Conservation (phyloP, 2,329 filamentous ascomycete genomes). For the Apiospora kogelbergensis region DNA sequence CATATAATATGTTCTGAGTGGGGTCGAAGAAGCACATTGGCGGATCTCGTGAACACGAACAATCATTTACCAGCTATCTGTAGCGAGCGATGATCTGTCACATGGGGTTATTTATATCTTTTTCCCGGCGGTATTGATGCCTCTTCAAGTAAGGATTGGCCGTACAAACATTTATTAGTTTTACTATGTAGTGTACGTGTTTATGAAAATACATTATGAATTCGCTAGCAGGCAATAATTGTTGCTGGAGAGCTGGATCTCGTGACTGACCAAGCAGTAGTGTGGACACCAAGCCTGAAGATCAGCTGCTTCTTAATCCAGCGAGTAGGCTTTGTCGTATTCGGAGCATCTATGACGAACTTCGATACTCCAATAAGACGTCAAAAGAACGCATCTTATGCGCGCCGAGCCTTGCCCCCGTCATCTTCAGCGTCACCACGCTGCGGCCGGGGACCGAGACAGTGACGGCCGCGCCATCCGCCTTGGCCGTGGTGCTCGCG, state of each 20-base stretch:
- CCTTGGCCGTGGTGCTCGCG: conserved; percentile 10
- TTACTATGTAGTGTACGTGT: background rate
- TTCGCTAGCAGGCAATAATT: background rate
- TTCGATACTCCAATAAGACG: background rate
- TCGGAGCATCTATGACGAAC: too few relatives aligned
- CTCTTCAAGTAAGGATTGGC: background rate
- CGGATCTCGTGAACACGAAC: background rate
- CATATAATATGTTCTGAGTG: background rate
- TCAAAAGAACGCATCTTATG: background rate
- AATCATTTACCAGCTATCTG: background rate
- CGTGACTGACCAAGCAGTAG: too few relatives aligned
- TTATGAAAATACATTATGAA: background rate
- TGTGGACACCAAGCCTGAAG: too few relatives aligned
- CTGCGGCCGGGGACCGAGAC: conserved; percentile 18
- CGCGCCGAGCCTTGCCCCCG: too few relatives aligned
- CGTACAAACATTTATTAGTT: background rate
- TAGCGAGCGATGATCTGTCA: background rate
- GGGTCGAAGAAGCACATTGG: background rate
- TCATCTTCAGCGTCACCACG: conserved; percentile 21
- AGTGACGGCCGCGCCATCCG: conserved; percentile 14
- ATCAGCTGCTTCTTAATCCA: background rate
- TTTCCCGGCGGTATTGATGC: too few relatives aligned
- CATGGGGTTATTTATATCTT: background rate
- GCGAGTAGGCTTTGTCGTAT: too few relatives aligned
- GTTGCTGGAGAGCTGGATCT: too few relatives aligned